A percentile compares a stretch with the other conserved stretches of the same genome.
Conservation (phyloP, 1,284 basidiomycete species). For the Cryptococcus maquisensis region DNA sequence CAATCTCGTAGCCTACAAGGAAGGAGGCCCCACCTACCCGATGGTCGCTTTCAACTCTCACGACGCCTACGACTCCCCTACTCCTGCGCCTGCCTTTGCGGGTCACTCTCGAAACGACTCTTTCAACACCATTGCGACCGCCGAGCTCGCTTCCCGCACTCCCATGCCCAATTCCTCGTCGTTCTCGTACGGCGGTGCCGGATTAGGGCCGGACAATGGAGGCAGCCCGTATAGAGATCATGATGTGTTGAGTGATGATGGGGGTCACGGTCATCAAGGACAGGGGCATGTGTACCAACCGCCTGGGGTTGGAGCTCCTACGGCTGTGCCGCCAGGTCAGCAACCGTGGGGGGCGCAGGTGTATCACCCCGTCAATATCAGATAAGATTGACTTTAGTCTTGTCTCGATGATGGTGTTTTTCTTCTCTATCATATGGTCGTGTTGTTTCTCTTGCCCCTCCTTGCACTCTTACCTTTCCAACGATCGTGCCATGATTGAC, state of each 20-base stretch:
- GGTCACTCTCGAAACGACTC: constrained; percentile 24
- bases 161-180: constrained; percentile 15
- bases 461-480: not conserved
- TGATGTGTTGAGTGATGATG: constrained; percentile 16
- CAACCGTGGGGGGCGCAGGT: constrained; percentile 6
- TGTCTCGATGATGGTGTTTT: not conserved
- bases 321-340: not conserved
- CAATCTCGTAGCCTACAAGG: constrained; percentile 27
- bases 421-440: not conserved
- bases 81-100: constrained; percentile 1
- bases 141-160: constrained; percentile 27
- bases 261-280: not conserved
- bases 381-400: not conserved
- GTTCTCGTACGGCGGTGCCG: constrained; percentile 3
- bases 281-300: constrained; percentile 9
- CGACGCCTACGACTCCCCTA: constrained; percentile 7
- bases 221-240: constrained; percentile 9
- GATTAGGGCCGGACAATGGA: not conserved
- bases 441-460: not conserved
- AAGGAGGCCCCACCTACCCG: constrained; percentile 18
- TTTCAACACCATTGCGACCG: constrained; percentile 41
- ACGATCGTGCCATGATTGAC: not conserved
- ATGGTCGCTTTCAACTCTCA: constrained; percentile 23
- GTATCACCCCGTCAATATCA: constrained; percentile 15
- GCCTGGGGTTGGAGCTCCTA: not conserved